Evolutionary conservation across 2,329 filamentous ascomycete species (phyloP).

Genomic region (Colletotrichum spaethianum): DNA sequence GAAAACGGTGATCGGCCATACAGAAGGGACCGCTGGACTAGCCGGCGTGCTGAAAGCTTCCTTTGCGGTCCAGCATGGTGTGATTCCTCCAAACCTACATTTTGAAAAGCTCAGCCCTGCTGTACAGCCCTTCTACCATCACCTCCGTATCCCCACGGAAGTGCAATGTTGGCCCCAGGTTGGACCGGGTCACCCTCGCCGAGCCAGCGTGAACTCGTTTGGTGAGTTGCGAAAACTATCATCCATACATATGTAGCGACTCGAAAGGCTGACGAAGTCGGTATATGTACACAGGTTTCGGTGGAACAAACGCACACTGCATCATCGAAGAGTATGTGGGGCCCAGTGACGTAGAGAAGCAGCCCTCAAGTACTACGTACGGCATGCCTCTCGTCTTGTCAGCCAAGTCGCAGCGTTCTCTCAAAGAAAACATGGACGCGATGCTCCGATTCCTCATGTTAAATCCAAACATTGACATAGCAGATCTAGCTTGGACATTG

Average conservation of each 20-base stretch:
- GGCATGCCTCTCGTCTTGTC: slow-evolving; percentile 21
- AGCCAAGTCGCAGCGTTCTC: slow-evolving; percentile 12
- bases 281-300: slow-evolving; percentile 1
- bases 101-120: slow-evolving; percentile 49
- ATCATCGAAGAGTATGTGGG: slow-evolving; percentile 19
- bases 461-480: slow-evolving; percentile 1
- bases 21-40: slow-evolving; percentile 47
- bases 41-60: slow-evolving; percentile 47
- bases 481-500: slow-evolving; percentile 16
- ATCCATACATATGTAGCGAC: background rate
- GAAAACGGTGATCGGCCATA: slow-evolving; percentile 47
- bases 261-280: background rate
- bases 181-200: background rate
- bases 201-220: slow-evolving; percentile 8
- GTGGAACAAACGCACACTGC: slow-evolving; percentile 27
- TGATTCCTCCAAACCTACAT: slow-evolving; percentile 49
- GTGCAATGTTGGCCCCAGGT: background rate
- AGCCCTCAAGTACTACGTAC: background rate
- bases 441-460: slow-evolving; percentile 3
- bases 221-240: background rate
- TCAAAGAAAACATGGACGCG: background rate
- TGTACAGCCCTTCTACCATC: slow-evolving; percentile 44
- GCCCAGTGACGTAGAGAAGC: background rate
- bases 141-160: background rate
- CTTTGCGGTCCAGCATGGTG: slow-evolving; percentile 42